Evolutionary conservation across 2,329 filamentous ascomycete genomes (phyloP).

Genomic region (Fusarium algeriense): DNA sequence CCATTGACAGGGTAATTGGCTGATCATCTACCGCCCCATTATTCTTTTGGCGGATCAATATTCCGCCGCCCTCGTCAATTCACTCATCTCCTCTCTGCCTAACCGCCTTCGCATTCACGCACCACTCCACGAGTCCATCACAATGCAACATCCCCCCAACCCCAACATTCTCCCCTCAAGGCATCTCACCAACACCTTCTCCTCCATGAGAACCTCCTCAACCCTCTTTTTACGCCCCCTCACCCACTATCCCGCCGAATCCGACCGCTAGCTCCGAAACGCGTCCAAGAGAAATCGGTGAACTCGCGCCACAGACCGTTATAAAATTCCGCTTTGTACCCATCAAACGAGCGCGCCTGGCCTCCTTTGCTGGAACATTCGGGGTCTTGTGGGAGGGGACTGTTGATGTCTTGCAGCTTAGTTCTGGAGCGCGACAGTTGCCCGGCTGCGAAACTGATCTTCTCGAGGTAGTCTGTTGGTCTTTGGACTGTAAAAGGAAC

Average conservation of each 20-base stretch:
- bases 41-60: neutral
- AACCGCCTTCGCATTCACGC: neutral
- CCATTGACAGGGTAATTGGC: too few species aligned
- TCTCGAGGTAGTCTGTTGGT: slow-evolving; percentile 3
- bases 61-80: neutral
- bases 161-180: neutral
- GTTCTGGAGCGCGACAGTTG: neutral
- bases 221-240: neutral
- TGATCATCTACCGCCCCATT: neutral
- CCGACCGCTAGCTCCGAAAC: neutral
- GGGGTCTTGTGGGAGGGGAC: neutral
- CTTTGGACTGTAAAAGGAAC: neutral
- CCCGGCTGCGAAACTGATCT: neutral
- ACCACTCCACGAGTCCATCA: neutral
- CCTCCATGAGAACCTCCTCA: neutral
- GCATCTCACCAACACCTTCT: neutral
- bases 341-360: neutral
- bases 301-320: neutral
- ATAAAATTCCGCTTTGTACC: neutral
- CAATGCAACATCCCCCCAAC: neutral
- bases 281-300: neutral
- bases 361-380: neutral
- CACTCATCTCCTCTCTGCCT: neutral
- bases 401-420: neutral
- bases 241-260: neutral